These are phyloP conservation scores for Trypanosoma caninum DNA, from an alignment of 208 protist species.

Conservation along the genomic window DNA sequence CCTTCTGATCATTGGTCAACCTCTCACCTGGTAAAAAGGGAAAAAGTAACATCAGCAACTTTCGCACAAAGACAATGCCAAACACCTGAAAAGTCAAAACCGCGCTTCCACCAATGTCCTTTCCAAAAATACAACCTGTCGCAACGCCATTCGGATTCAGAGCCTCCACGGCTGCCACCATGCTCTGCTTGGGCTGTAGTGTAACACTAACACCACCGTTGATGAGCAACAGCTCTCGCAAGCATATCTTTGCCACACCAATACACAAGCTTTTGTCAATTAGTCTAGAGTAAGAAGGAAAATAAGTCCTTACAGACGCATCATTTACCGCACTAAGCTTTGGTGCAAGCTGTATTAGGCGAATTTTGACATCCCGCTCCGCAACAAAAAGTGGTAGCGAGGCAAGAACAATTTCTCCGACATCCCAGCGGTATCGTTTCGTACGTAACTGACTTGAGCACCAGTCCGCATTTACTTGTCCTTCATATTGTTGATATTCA, in stretches of 20 bases:
- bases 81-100: conserved; percentile 69
- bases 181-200: conserved; percentile 64
- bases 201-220: conserved; percentile 61
- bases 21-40: conserved; percentile 10
- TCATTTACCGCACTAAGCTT: conserved; percentile 20
- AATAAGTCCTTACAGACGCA: conserved; percentile 11
- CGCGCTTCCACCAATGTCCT: conserved; percentile 64
- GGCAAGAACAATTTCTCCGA: conserved; percentile 56
- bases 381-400: conserved; percentile 52
- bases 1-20: too few relatives aligned
- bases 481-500: conserved; percentile 51
- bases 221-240: conserved; percentile 59
- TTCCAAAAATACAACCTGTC: conserved; percentile 75
- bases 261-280: conserved; percentile 64
- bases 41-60: conserved; percentile 40
- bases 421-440: conserved; percentile 35
- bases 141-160: conserved; percentile 62
- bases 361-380: conserved; percentile 72
- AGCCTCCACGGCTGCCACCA: conserved; percentile 53
- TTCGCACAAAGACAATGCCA: conserved; percentile 54
- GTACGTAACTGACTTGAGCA: conserved; percentile 68
- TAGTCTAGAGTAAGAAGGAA: conserved; percentile 18
- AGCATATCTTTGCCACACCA: conserved; percentile 73
- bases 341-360: conserved; percentile 73
- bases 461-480: conserved; percentile 47